A percentile compares a stretch with the other conserved stretches of the same genome.
Conservation (phyloP, 2,329 filamentous ascomycete genomes). For the Fusarium subtropicale region DNA sequence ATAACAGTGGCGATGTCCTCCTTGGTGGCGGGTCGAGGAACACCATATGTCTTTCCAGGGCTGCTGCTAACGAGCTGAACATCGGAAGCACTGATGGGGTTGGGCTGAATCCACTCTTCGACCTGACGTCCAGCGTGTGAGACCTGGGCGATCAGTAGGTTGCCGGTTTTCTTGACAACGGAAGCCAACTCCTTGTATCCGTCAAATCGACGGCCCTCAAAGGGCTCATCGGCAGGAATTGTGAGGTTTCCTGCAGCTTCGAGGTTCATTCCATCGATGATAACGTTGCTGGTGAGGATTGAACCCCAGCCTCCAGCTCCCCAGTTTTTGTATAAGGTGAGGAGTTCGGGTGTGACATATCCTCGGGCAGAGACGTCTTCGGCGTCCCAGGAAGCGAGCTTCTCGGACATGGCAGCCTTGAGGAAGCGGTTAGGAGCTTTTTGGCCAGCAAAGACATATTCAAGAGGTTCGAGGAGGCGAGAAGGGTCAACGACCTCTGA, state of each 20-base stretch:
- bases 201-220: slow-evolving; percentile 29
- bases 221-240: slow-evolving; percentile 13
- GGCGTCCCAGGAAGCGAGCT: slow-evolving; percentile 28
- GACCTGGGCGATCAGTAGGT: slow-evolving; percentile 25
- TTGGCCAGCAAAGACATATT: slow-evolving; percentile 26
- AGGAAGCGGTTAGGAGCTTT: slow-evolving; percentile 32
- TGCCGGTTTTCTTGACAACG: slow-evolving; percentile 20
- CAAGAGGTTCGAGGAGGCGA: slow-evolving; percentile 27
- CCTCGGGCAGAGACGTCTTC: slow-evolving; percentile 33
- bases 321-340: slow-evolving; percentile 32
- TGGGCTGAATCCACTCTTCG: slow-evolving; percentile 32
- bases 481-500: slow-evolving; percentile 26
- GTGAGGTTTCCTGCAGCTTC: slow-evolving; percentile 27
- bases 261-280: slow-evolving; percentile 28
- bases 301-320: slow-evolving; percentile 30
- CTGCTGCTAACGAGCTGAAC: slow-evolving; percentile 66
- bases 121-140: slow-evolving; percentile 35
- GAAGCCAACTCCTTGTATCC: slow-evolving; percentile 30
- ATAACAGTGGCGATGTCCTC: slow-evolving; percentile 28
- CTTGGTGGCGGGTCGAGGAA: slow-evolving; percentile 44
- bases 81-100: slow-evolving; percentile 62
- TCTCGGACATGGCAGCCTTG: slow-evolving; percentile 37
- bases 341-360: slow-evolving; percentile 26
- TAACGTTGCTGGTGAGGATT: slow-evolving; percentile 30
- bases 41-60: slow-evolving; percentile 56